Evolutionary conservation across 1,284 basidiomycete species (phyloP).

Genomic region (Mycena citricolor): DNA sequence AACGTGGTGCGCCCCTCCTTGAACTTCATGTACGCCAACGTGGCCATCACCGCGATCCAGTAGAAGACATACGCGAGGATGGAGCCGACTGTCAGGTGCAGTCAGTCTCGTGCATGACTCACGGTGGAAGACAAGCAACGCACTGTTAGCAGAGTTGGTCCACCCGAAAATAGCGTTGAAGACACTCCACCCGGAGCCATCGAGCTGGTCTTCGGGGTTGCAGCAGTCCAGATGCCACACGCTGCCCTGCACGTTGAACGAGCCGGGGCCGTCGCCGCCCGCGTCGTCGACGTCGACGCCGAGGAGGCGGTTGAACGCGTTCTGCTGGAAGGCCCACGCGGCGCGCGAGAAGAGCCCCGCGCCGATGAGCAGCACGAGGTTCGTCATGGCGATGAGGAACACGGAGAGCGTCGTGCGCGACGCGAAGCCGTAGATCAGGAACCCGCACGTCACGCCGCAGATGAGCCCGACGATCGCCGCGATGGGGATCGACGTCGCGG

Average conservation of each 20-base stretch:
- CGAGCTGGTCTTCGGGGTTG: conserved; percentile 46
- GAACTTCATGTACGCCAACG: conserved; percentile 71
- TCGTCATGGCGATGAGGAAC: conserved; percentile 70
- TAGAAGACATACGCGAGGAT: conserved; percentile 78
- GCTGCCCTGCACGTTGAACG: conserved; percentile 74
- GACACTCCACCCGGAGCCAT: conserved; percentile 67
- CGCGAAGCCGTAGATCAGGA: conserved; percentile 74
- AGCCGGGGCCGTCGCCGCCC: conserved; percentile 78
- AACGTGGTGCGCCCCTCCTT: conserved; percentile 51
- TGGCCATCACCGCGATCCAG: conserved; percentile 70
- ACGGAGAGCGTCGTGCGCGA: conserved; percentile 47
- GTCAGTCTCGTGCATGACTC: not conserved
- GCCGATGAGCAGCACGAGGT: conserved; percentile 87
- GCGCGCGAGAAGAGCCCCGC: conserved; percentile 83
- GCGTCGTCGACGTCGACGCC: conserved; percentile 78
- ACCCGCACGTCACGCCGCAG: conserved; percentile 69
- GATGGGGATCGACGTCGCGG: conserved; percentile 83
- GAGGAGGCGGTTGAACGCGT: conserved; percentile 69
- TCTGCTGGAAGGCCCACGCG: conserved; percentile 67
- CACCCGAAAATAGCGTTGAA: conserved; percentile 77
- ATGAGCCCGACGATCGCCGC: conserved; percentile 83
- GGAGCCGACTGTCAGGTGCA: conserved; percentile 50
- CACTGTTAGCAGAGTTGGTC: conserved; percentile 67
- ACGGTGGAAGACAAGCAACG: conserved; percentile 19
- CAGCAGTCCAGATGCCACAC: conserved; percentile 91